These are phyloP conservation scores for Leishmania turanica DNA, from an alignment of 208 protist genomes.

Conservation along the genomic window DNA sequence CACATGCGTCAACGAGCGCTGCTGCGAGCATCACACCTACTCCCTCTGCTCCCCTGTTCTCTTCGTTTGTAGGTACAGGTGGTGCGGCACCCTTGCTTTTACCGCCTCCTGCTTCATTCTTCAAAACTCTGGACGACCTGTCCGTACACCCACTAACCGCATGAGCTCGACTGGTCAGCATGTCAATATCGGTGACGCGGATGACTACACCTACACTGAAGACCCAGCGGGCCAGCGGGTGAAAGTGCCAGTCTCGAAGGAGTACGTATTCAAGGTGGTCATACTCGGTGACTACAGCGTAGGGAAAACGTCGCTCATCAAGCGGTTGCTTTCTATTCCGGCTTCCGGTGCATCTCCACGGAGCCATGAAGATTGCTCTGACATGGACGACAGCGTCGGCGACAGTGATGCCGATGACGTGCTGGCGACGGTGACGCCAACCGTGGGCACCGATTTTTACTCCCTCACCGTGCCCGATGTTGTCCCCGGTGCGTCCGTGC, in stretches of 20 bases:
- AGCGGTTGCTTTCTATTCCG: constrained; percentile 35
- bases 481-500: constrained; percentile 36
- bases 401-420: constrained; percentile 20
- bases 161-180: background rate
- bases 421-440: constrained; percentile 29
- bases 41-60: background rate
- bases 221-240: constrained; percentile 5
- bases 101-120: background rate
- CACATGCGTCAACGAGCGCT: background rate
- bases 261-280: constrained; percentile 37
- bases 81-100: background rate
- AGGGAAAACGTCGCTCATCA: constrained; percentile 70
- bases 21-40: background rate
- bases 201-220: constrained; percentile 27
- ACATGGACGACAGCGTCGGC: constrained; percentile 17
- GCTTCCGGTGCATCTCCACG: background rate
- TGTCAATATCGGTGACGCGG: background rate
- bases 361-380: background rate
- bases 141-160: background rate
- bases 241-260: constrained; percentile 11
- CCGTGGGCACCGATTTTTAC: constrained; percentile 72
- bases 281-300: constrained; percentile 41
- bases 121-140: background rate
- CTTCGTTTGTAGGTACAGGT: background rate
- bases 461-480: constrained; percentile 39